Percentiles rank a stretch among this genome's conserved stretches.
These are phyloP conservation scores for Dactylonectria estremocensis DNA, from an alignment of 2,329 filamentous ascomycete species.

Conservation along the genomic window DNA sequence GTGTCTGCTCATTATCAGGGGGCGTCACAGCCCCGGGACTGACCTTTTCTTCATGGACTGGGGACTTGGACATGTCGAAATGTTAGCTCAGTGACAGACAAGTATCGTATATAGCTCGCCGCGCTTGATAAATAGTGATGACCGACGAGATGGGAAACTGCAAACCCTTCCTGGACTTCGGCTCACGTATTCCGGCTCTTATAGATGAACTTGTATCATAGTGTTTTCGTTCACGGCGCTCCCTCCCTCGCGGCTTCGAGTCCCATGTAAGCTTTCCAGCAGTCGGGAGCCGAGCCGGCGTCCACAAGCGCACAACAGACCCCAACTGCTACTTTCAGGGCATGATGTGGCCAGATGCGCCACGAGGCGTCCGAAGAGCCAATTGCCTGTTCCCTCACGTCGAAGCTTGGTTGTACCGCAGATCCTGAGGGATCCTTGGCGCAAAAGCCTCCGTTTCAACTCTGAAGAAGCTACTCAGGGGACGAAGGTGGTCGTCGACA, in stretches of 20 bases:
- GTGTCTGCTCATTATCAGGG: neutral
- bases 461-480: neutral
- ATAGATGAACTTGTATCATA: neutral
- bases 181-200: neutral
- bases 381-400: neutral
- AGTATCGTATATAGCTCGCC: neutral
- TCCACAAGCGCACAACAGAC: conserved; percentile 12
- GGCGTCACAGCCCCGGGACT: neutral
- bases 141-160: neutral
- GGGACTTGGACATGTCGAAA: neutral
- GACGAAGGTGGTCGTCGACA: neutral
- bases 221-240: too few species aligned
- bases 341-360: neutral
- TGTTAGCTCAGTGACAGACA: neutral
- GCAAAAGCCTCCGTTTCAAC: conserved; percentile 5
- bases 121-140: neutral
- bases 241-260: neutral
- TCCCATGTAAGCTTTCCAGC: neutral
- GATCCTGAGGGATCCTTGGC: neutral
- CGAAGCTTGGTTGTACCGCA: neutral
- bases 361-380: neutral
- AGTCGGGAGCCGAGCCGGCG: conserved; percentile 36
- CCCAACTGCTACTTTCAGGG: neutral
- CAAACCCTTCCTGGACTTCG: neutral
- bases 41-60: neutral